These are phyloP conservation scores for Fusarium mangiferae DNA, from an alignment of 2,329 filamentous ascomycete genomes.

Conservation along the genomic window DNA sequence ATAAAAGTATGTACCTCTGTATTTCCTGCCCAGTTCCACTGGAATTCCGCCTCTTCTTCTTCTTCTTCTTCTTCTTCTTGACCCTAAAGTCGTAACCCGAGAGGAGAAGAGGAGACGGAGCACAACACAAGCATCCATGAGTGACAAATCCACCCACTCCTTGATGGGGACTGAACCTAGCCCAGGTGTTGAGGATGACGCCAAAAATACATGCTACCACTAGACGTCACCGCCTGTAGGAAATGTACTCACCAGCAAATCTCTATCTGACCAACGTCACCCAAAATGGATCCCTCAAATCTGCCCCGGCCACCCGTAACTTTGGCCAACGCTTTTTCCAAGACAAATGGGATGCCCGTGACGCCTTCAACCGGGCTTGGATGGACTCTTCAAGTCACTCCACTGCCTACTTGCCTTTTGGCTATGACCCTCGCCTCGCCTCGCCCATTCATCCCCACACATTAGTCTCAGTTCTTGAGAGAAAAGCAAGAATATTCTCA, in stretches of 20 bases:
- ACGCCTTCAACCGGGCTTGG: conserved; percentile 33
- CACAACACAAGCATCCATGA: conserved; percentile 3
- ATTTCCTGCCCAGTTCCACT: conserved; percentile 20
- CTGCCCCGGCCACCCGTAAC: conserved; percentile 30
- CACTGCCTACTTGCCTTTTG: conserved; percentile 29
- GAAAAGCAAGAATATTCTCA: conserved; percentile 18
- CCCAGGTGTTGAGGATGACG: conserved; percentile 24
- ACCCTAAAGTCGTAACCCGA: conserved; percentile 33
- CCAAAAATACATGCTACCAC: conserved; percentile 16
- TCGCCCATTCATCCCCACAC: conserved; percentile 19
- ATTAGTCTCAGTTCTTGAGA: background rate
- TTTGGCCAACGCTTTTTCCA: conserved; percentile 30
- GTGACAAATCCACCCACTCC: conserved; percentile 32
- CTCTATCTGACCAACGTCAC: conserved; percentile 35
- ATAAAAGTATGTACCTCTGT: conserved; percentile 9
- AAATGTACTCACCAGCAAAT: conserved; percentile 18
- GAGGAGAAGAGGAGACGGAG: conserved; percentile 2
- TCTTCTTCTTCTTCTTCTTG: conserved; percentile 24
- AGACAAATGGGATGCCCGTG: conserved; percentile 36
- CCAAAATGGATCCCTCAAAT: conserved; percentile 31
- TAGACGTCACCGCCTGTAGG: conserved; percentile 15
- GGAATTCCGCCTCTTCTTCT: conserved; percentile 31
- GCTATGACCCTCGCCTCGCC: conserved; percentile 15
- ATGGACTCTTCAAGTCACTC: conserved; percentile 30
- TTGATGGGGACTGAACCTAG: conserved; percentile 10